Evolutionary conservation across 1,139 yeast species (phyloP).

Genomic region (Wickerhamiella infanticola): DNA sequence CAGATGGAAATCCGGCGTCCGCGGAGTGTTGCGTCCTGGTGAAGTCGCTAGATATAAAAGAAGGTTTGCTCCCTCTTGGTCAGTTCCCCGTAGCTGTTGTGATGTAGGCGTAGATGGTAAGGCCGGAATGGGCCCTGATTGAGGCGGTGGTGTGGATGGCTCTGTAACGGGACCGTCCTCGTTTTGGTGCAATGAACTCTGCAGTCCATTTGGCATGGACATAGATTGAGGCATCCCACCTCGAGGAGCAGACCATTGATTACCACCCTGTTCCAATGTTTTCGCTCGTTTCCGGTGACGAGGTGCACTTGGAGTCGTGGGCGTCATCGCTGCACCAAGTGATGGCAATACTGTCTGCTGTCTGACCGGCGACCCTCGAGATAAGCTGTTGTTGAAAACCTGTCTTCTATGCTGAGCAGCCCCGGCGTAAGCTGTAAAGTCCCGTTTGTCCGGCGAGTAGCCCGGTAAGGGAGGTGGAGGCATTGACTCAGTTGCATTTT

Average conservation of each 20-base stretch:
- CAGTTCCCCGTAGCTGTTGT: not conserved
- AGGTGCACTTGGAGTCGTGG: not conserved
- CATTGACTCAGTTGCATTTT: not conserved
- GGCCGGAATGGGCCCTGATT: conserved; percentile 4
- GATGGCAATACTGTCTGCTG: not conserved
- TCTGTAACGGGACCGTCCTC: not conserved
- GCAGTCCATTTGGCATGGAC: not conserved
- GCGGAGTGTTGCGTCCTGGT: conserved; percentile 51
- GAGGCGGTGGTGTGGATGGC: conserved; percentile 11
- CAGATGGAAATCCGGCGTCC: conserved; percentile 53
- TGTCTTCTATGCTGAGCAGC: not conserved
- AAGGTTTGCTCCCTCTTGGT: conserved; percentile 67
- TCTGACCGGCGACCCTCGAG: not conserved
- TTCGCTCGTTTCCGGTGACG: not conserved
- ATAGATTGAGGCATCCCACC: not conserved
- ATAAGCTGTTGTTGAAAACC: not conserved
- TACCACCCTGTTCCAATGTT: not conserved
- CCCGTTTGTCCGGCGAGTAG: not conserved
- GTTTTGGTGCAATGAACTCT: not conserved
- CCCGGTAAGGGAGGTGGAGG: not conserved
- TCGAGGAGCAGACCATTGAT: not conserved
- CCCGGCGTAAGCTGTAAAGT: not conserved
- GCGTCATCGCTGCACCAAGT: not conserved
- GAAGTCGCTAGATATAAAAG: conserved; percentile 73
- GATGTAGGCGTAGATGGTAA: conserved; percentile 3